These are phyloP conservation scores for Penicillium herquei DNA, from an alignment of 495 filamentous ascomycete species.

Conservation along the genomic window DNA sequence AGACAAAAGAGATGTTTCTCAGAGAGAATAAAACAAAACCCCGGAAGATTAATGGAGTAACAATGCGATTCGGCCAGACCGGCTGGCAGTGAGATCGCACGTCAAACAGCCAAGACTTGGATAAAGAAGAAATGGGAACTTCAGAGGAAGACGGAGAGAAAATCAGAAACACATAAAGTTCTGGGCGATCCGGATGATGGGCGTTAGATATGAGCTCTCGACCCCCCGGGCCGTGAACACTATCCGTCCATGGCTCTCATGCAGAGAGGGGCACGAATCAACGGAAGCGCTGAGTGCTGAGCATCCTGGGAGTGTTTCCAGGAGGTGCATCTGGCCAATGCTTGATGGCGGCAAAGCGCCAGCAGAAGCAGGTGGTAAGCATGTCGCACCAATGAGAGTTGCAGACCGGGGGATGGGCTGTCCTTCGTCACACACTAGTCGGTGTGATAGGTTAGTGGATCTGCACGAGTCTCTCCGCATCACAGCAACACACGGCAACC, in stretches of 20 bases:
- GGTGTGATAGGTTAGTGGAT: constrained; percentile 37
- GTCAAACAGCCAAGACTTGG: constrained; percentile 14
- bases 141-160: not conserved
- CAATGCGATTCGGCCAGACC: constrained; percentile 36
- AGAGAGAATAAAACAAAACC: not conserved
- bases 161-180: constrained; percentile 14
- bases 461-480: constrained; percentile 30
- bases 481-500: constrained; percentile 13
- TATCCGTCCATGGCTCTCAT: constrained; percentile 22
- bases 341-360: constrained; percentile 39
- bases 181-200: constrained; percentile 23
- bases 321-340: constrained; percentile 45
- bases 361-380: constrained; percentile 23
- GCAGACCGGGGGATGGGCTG: constrained; percentile 19
- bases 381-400: constrained; percentile 35
- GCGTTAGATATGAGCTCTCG: constrained; percentile 30
- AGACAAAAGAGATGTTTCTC: not conserved
- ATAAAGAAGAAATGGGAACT: not conserved
- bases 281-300: constrained; percentile 16
- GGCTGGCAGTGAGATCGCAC: constrained; percentile 40
- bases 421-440: constrained; percentile 43
- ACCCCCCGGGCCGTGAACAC: constrained; percentile 15
- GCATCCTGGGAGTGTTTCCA: constrained; percentile 26
- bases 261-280: constrained; percentile 39
- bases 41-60: constrained; percentile 6